Evolutionary conservation across 805 yeast species (phyloP).

Genomic region (Candida manassasensis): DNA sequence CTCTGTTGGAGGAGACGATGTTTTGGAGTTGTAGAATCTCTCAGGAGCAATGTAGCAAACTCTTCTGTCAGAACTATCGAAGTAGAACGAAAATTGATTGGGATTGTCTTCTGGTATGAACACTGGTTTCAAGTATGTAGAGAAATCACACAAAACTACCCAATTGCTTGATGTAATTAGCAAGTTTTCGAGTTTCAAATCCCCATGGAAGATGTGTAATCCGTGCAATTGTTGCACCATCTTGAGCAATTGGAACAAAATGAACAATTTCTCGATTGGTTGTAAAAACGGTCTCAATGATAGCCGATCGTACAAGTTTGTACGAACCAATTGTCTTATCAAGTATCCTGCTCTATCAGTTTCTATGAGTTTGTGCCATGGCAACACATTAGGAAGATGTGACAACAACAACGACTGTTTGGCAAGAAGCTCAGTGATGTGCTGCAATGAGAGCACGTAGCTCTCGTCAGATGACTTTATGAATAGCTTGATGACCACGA

Average conservation of each 20-base stretch:
- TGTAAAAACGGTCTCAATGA: constrained; percentile 85
- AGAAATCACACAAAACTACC: constrained; percentile 77
- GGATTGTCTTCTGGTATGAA: constrained; percentile 91
- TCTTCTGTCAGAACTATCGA: constrained; percentile 84
- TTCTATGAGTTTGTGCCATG: constrained; percentile 71
- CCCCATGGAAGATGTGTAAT: constrained; percentile 72
- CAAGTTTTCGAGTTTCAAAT: constrained; percentile 85
- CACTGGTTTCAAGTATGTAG: constrained; percentile 72
- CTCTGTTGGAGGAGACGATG: constrained; percentile 13
- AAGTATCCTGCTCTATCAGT: constrained; percentile 91
- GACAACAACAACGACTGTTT: constrained; percentile 38
- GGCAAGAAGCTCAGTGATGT: constrained; percentile 22
- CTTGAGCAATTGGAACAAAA: constrained; percentile 73
- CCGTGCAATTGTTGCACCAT: constrained; percentile 61
- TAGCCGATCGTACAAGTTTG: constrained; percentile 82
- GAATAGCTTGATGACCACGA: constrained; percentile 69
- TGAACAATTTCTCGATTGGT: constrained; percentile 75
- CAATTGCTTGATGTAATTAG: constrained; percentile 87
- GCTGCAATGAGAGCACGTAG: constrained; percentile 20
- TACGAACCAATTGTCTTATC: constrained; percentile 73
- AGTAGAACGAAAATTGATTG: constrained; percentile 83
- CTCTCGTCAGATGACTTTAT: constrained; percentile 47
- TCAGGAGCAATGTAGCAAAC: constrained; percentile 94
- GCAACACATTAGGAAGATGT: constrained; percentile 56
- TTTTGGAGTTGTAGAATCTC: constrained; percentile 50